Evolutionary conservation across 345 rosid species (phyloP).

Genomic region (Melastoma malabathricum): DNA sequence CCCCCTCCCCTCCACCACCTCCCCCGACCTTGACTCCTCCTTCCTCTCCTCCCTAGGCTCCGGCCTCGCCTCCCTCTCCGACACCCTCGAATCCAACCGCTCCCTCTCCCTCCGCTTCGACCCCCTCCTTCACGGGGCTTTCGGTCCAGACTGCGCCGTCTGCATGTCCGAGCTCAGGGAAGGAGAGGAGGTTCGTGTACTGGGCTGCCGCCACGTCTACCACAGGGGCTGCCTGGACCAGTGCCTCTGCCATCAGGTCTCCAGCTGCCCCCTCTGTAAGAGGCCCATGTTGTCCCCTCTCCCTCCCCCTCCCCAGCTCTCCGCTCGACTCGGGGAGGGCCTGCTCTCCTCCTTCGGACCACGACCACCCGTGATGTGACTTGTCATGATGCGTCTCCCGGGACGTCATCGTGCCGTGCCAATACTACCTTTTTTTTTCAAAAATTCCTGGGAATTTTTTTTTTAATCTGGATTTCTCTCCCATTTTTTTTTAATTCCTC

Average conservation of each 20-base stretch:
- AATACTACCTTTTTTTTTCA: no score
- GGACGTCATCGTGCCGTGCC: no score
- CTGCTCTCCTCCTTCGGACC: no score
- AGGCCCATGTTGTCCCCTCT: conserved; percentile 33
- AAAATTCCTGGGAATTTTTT: conserved; percentile 9
- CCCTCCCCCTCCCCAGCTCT: conserved; percentile 16
- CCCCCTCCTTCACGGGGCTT: conserved; percentile 2
- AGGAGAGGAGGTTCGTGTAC: conserved; percentile 63
- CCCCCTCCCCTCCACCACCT: conserved; percentile 5
- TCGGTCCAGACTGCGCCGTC: conserved; percentile 40
- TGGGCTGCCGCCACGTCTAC: conserved; percentile 71
- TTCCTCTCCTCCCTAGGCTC: conserved; percentile 21
- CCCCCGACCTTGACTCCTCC: conserved; percentile 11
- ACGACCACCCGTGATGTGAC: no score
- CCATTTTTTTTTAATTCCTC: no score
- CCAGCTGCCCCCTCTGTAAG: conserved; percentile 64
- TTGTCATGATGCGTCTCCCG: no score
- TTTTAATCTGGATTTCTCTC: no score
- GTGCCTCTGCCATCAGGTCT: conserved; percentile 58
- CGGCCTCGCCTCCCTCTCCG: conserved; percentile 42
- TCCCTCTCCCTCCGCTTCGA: conserved; percentile 25
- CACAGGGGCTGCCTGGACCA: conserved; percentile 72
- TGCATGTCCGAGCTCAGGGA: conserved; percentile 43
- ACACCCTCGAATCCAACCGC: conserved; percentile 49
- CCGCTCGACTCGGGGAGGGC: no score